phyloP scores from a whole-genome alignment of 208 protist genomes.

The Trypanosoma cruzi region DNA sequence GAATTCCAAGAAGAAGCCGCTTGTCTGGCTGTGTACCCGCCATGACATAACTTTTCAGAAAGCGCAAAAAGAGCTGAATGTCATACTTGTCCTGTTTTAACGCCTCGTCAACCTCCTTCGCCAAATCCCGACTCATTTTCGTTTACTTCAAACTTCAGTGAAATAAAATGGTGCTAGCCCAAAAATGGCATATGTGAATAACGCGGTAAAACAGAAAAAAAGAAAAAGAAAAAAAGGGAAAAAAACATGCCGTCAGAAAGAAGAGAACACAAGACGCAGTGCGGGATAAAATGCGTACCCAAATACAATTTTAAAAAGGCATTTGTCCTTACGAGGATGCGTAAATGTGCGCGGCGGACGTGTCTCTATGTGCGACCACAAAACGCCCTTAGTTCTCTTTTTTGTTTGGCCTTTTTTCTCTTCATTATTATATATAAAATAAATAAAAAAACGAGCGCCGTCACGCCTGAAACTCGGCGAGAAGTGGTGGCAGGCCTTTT shows the following conservation, averaged over 20 bases:
- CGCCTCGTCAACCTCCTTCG: slow-evolving; percentile 72
- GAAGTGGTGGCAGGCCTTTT: slow-evolving; percentile 92
- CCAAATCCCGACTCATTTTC: slow-evolving; percentile 51
- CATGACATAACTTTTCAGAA: slow-evolving; percentile 70
- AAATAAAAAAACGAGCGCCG: background rate
- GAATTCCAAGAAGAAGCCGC: slow-evolving; percentile 71
- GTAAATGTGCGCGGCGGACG: background rate
- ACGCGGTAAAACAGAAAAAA: background rate
- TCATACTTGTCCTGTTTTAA: slow-evolving; percentile 85
- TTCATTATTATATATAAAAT: slow-evolving; percentile 2
- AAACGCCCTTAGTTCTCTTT: background rate
- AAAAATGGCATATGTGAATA: background rate
- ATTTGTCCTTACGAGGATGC: background rate
- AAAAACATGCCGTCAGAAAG: background rate
- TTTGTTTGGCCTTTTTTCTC: background rate
- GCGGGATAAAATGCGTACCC: background rate
- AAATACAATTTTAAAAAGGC: background rate
- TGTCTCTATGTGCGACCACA: background rate
- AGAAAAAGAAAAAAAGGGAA: background rate
- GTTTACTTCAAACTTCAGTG: background rate
- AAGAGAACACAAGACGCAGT: slow-evolving; percentile 3
- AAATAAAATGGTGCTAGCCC: background rate
- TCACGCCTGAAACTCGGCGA: slow-evolving; percentile 47
- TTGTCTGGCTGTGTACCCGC: slow-evolving; percentile 76
- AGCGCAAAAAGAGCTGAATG: slow-evolving; percentile 77